Conservation (phyloP, 108 stramenopile species). For the Fragilaria crotonensis region DNA sequence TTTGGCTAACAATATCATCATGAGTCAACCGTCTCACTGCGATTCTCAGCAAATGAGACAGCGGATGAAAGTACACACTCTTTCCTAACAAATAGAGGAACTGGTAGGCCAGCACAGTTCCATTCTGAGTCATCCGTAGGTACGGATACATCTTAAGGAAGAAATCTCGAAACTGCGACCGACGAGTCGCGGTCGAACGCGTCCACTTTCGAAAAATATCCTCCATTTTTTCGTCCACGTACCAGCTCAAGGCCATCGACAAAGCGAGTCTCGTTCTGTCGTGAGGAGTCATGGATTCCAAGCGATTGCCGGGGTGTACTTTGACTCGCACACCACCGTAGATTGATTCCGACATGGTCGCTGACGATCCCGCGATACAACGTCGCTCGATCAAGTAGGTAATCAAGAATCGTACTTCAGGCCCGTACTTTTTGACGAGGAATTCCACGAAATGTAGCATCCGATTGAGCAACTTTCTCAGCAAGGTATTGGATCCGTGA, state of each 20-base stretch:
- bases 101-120: constrained; percentile 43
- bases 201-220: constrained; percentile 1
- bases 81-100: constrained; percentile 63
- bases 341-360: constrained; percentile 60
- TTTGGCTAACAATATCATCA: constrained; percentile 32
- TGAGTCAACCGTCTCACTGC: constrained; percentile 61
- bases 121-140: constrained; percentile 42
- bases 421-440: constrained; percentile 22
- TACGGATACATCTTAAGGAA: constrained; percentile 49
- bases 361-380: constrained; percentile 36
- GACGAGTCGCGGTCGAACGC: not conserved
- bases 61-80: constrained; percentile 56
- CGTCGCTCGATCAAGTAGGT: constrained; percentile 51
- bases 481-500: not conserved
- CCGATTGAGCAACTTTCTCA: constrained; percentile 12
- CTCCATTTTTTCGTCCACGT: constrained; percentile 52
- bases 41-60: constrained; percentile 38
- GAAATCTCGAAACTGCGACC: not conserved
- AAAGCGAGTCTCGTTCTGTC: constrained; percentile 55
- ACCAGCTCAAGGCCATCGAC: constrained; percentile 53
- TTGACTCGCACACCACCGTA: constrained; percentile 61
- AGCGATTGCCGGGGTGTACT: constrained; percentile 2
- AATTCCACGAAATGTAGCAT: constrained; percentile 14
- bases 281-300: constrained; percentile 23
- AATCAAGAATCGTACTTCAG: constrained; percentile 48